These are phyloP conservation scores for Suhomyces chickasaworum DNA, from an alignment of 1,139 yeast species.

Conservation along the genomic window DNA sequence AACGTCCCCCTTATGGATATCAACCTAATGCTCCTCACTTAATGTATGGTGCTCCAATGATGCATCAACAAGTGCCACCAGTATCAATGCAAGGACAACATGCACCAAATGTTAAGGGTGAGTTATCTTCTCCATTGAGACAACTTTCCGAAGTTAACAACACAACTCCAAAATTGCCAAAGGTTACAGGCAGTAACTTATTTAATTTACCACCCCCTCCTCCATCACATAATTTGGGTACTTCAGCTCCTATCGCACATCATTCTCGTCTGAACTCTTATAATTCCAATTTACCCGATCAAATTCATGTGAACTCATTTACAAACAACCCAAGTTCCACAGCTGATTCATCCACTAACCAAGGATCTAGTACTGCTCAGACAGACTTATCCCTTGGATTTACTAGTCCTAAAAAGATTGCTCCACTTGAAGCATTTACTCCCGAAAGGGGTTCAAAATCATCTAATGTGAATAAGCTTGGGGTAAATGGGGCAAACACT, in stretches of 20 bases:
- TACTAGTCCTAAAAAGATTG: constrained; percentile 56
- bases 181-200: constrained; percentile 31
- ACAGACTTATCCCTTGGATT: constrained; percentile 42
- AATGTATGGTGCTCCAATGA: constrained; percentile 19
- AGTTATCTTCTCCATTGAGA: constrained; percentile 40
- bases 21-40: constrained; percentile 17
- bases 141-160: constrained; percentile 27
- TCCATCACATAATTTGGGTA: constrained; percentile 18
- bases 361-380: constrained; percentile 24
- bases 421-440: constrained; percentile 77
- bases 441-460: constrained; percentile 70
- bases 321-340: constrained; percentile 13
- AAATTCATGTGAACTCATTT: constrained; percentile 8
- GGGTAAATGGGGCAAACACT: constrained; percentile 20
- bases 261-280: constrained; percentile 37
- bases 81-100: constrained; percentile 12
- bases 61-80: constrained; percentile 17
- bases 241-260: constrained; percentile 19
- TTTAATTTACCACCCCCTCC: constrained; percentile 43
- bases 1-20: constrained; percentile 16
- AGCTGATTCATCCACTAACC: constrained; percentile 15
- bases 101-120: constrained; percentile 17
- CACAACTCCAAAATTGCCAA: constrained; percentile 41
- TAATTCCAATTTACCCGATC: constrained; percentile 15
- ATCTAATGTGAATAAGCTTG: constrained; percentile 16